Evolutionary conservation across 192 early-diverging fungal genomes (phyloP), one percentile per base, ranked within the genome.

Genomic region (Globomyces pollinis-pini): DNA sequence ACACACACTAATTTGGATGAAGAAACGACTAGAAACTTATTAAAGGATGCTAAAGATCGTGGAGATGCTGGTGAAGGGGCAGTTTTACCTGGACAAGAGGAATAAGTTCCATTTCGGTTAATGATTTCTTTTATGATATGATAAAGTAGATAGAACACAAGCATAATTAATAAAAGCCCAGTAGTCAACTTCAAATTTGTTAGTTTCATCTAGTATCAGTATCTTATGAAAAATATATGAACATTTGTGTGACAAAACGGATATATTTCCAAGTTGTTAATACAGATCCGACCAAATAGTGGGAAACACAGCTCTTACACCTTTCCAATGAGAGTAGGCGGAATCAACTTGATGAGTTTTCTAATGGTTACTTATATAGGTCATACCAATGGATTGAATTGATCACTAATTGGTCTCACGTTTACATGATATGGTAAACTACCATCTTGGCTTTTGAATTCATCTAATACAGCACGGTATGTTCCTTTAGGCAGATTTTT

Each of bases 271-370:
- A 36, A 13, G 13, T 9, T 13, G 6, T 36, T 18, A 44, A 44
- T 44, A 7, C 42, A 44, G 30, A 33, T 51, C 50, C 50, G 33
- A 33, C 50, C 50, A 51, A 51, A 51, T 33, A 7, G 30, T 18
- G 30, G 81, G 75, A 51, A 90, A 78, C 64, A 90, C 49, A 3
- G 64, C 62, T 35, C 85, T 71, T 85, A 91, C 88, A 45, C 82
- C 69, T 12, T 79, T 61, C 89, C 88, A 92, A 68, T 92, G 89
- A 49, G 72, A 68, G 45, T 68, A 47, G 3, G 88, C 86, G 1
- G 77, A 71, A 1, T 50, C 44, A 0, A 72, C 60, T 72, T 87
- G 85, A 70, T 83, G 73, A 30, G 57, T 51, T 39, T 73, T 63
- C 59, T n/a, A n/a, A n/a, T n/a, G n/a, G n/a, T n/a, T n/a, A n/a